A percentile compares a stretch with the other conserved stretches of the same genome.
phyloP scores from a whole-genome alignment of 352 stramenopile genomes.

The Phytophthora nicotianae region DNA sequence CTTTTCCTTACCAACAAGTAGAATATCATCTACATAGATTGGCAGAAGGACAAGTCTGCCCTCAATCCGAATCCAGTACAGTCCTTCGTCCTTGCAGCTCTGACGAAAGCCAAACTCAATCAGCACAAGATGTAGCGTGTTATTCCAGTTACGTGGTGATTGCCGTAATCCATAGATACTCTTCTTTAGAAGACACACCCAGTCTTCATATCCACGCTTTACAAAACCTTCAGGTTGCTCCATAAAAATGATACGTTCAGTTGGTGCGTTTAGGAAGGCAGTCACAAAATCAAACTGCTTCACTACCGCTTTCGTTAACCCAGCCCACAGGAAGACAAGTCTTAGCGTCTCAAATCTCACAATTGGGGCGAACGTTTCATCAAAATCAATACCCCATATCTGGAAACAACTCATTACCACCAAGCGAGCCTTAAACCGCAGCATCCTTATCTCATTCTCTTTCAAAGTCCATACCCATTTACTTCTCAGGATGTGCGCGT shows the following conservation, averaged over 20 bases:
- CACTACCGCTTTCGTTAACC: not conserved
- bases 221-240: constrained; percentile 8
- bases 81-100: constrained; percentile 3
- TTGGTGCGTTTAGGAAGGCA: constrained; percentile 12
- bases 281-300: constrained; percentile 18
- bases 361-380: constrained; percentile 19
- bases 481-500: constrained; percentile 12
- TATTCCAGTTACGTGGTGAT: constrained; percentile 13
- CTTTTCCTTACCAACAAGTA: constrained; percentile 3
- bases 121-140: constrained; percentile 8
- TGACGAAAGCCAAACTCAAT: constrained; percentile 2
- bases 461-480: constrained; percentile 18
- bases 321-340: constrained; percentile 14
- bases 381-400: constrained; percentile 22
- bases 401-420: constrained; percentile 15
- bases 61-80: constrained; percentile 16
- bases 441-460: constrained; percentile 9
- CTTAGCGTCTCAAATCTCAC: constrained; percentile 13
- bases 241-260: constrained; percentile 14
- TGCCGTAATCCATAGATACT: constrained; percentile 13
- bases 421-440: constrained; percentile 14
- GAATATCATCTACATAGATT: constrained; percentile 12
- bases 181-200: constrained; percentile 7
- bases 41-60: not conserved
- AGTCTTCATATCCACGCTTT: constrained; percentile 12